Conservation (phyloP, 2,329 filamentous ascomycete species). For the Madurella fahalii region DNA sequence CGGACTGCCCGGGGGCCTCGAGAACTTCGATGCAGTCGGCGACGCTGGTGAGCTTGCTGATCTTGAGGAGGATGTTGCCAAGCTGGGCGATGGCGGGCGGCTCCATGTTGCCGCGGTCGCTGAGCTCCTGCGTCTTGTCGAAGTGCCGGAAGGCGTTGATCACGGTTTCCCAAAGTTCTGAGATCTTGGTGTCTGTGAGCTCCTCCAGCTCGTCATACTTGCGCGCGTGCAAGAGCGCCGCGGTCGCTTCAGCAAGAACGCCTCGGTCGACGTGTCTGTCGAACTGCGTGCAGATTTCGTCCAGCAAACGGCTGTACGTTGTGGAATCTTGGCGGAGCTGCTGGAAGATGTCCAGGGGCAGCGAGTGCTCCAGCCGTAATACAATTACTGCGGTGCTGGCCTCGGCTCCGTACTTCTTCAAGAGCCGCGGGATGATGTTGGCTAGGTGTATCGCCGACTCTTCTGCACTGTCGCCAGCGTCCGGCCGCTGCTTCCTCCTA, state of each 20-base stretch:
- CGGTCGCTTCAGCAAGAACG: constrained; percentile 78
- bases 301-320: constrained; percentile 73
- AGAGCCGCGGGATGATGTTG: constrained; percentile 71
- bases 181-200: constrained; percentile 73
- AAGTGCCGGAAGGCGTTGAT: constrained; percentile 69
- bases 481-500: constrained; percentile 55
- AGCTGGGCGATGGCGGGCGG: constrained; percentile 64
- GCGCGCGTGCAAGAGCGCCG: constrained; percentile 78
- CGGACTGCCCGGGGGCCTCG: constrained; percentile 55
- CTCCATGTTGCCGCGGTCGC: constrained; percentile 64
- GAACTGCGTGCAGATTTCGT: constrained; percentile 93
- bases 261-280: constrained; percentile 82
- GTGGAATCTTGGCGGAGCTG: constrained; percentile 82
- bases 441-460: constrained; percentile 75
- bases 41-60: constrained; percentile 75
- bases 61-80: constrained; percentile 69
- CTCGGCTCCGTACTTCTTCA: constrained; percentile 91
- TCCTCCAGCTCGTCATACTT: constrained; percentile 87
- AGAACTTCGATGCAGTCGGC: constrained; percentile 73
- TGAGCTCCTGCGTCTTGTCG: constrained; percentile 67
- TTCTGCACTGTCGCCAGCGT: constrained; percentile 69
- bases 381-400: constrained; percentile 83
- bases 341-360: constrained; percentile 84
- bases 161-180: constrained; percentile 80
- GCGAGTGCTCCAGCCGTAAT: constrained; percentile 76